phyloP scores from a whole-genome alignment of 345 rosid genomes.

The Arabidopsis thaliana region DNA sequence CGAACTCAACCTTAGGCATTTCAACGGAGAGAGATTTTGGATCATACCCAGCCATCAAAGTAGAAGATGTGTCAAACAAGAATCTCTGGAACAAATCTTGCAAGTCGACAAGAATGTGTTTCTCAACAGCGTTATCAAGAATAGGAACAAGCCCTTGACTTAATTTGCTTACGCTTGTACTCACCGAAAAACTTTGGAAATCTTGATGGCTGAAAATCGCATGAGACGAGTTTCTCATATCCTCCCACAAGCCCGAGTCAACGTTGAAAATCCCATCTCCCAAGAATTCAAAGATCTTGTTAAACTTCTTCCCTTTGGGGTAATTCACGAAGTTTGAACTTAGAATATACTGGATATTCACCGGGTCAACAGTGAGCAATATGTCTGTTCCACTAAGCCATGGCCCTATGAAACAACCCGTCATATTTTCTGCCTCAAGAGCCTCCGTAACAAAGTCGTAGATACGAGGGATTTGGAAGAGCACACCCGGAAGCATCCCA shows the following conservation, averaged over 20 bases:
- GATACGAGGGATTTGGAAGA: not conserved
- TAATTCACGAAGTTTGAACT: not conserved
- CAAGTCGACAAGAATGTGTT: not conserved
- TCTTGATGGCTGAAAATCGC: not conserved
- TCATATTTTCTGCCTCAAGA: not conserved
- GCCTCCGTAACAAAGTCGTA: not conserved
- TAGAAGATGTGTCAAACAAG: not conserved
- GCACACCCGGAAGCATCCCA: not conserved
- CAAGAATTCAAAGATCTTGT: not conserved
- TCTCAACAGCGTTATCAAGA: not conserved
- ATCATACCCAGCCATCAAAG: not conserved
- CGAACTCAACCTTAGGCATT: not conserved
- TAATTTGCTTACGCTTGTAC: not conserved
- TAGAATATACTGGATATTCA: not conserved
- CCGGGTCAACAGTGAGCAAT: not conserved
- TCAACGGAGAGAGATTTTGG: not conserved
- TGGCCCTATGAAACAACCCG: not conserved
- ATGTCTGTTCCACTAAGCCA: not conserved
- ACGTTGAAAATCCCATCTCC: not conserved
- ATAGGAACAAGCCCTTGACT: not conserved
- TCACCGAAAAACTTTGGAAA: not conserved
- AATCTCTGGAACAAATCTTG: slow-evolving; percentile 1
- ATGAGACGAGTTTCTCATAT: not conserved
- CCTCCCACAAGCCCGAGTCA: slow-evolving; percentile 6
- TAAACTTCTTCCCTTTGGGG: not conserved